Evolutionary conservation across 208 protist species (phyloP).

Genomic region (Histomonas meleagridis): DNA sequence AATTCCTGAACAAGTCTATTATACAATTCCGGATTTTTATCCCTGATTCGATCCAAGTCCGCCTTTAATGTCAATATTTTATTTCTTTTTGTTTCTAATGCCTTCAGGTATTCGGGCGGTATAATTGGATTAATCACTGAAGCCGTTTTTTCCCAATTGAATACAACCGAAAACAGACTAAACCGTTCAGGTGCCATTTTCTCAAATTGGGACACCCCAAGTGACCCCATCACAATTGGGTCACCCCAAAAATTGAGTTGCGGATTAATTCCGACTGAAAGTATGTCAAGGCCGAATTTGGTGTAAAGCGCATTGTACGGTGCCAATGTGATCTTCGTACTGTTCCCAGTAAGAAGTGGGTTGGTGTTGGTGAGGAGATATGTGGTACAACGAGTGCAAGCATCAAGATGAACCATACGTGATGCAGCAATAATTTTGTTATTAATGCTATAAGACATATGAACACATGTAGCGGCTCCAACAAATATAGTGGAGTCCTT

Average conservation of each 20-base stretch:
- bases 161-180: not conserved
- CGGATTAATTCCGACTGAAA: slow-evolving; percentile 1
- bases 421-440: not conserved
- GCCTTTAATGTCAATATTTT: not conserved
- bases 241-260: not conserved
- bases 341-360: slow-evolving; percentile 19
- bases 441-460: not conserved
- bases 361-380: not conserved
- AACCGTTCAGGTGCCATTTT: not conserved
- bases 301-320: slow-evolving; percentile 28
- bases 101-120: not conserved
- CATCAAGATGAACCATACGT: not conserved
- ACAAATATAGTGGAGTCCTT: slow-evolving; percentile 9
- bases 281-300: not conserved
- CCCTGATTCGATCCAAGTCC: not conserved
- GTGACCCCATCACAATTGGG: not conserved
- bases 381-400: not conserved
- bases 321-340: not conserved
- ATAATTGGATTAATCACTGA: not conserved
- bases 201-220: not conserved
- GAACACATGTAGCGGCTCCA: not conserved
- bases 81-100: not conserved
- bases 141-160: not conserved
- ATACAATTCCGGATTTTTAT: not conserved
- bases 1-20: not conserved